Evolutionary conservation across 1,284 basidiomycete genomes (phyloP), one percentile per base, ranked within the genome.

Genomic region (Malassezia restricta): DNA sequence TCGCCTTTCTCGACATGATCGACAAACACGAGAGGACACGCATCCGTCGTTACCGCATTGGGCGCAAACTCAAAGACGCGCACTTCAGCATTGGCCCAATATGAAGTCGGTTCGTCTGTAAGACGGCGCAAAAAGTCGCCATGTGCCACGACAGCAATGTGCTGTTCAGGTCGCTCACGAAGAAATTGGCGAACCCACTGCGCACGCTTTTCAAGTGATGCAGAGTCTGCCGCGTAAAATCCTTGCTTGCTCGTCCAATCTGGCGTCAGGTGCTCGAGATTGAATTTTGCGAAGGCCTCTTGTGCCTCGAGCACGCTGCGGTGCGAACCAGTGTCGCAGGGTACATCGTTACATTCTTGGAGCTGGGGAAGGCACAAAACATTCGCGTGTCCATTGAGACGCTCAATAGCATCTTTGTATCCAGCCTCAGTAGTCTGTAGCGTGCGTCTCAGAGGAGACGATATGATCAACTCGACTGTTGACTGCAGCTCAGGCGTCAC

Each of bases 231-330:
- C 30, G 67, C 57, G 43, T 65, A 73, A 46, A 68, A 64, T 41
- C 68, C 71, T 40, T 59, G 40, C 57, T 73, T 73, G 63, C 59
- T 60, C 11, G 57, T 71, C 71, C 71, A 73, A 48, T 71, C 71
- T 1, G 64, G 62, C 7, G 66, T 65, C 33, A 73, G 63, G n/a
- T 45, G 47, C n/a, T 57, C 58, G 27, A 73, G 49, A 56, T 73
- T 62, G 41, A 70, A 66, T 40, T 59, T 59, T 7, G 54, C 49
- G 30, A 71, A 64, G 50, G 71, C 66, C 9, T 63, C 58, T 17
- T 65, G 59, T 9, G 47, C 42, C 43, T 71, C 67, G 40, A 73
- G 63, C 32, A 59, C 58, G 33, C 57, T 59, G 35, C 59, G 62
- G 7, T 57, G 40, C 5, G 68, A 71, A 29, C 71, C 71, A 5